Conservation (phyloP, 208 protist genomes). For the Trypanosoma theileri region DNA sequence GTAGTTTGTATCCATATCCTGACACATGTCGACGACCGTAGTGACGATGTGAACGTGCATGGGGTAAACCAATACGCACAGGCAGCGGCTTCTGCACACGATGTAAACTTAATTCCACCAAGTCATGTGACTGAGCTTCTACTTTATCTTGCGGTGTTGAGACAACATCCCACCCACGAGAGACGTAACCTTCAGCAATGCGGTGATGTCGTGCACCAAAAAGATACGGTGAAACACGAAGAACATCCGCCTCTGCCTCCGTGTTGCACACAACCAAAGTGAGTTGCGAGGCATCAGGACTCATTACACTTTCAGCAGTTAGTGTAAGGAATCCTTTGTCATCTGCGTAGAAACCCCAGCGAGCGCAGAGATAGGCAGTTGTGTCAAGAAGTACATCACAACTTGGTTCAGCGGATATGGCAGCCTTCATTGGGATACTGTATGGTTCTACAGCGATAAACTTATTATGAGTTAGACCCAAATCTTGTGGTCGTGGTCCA, state of each 20-base stretch:
- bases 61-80: conserved; percentile 61
- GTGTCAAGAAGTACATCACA: conserved; percentile 79
- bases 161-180: conserved; percentile 79
- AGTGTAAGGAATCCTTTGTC: conserved; percentile 79
- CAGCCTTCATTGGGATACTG: conserved; percentile 90
- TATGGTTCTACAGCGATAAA: conserved; percentile 88
- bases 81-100: conserved; percentile 75
- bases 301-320: conserved; percentile 64
- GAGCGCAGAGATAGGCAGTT: conserved; percentile 76
- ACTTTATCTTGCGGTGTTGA: conserved; percentile 35
- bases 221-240: conserved; percentile 66
- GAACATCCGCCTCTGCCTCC: conserved; percentile 52
- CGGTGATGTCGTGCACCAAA: conserved; percentile 86
- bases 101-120: conserved; percentile 57
- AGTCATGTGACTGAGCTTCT: conserved; percentile 33
- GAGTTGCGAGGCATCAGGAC: conserved; percentile 46
- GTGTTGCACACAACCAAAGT: conserved; percentile 56
- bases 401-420: conserved; percentile 74
- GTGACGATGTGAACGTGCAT: conserved; percentile 71
- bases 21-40: conserved; percentile 71
- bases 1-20: conserved; percentile 79
- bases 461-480: conserved; percentile 62
- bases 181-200: conserved; percentile 62
- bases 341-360: conserved; percentile 90
- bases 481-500: conserved; percentile 81